Evolutionary conservation across 352 stramenopile species (phyloP), one percentile per base, ranked within the genome.

Genomic region (Hyaloperonospora brassicae): DNA sequence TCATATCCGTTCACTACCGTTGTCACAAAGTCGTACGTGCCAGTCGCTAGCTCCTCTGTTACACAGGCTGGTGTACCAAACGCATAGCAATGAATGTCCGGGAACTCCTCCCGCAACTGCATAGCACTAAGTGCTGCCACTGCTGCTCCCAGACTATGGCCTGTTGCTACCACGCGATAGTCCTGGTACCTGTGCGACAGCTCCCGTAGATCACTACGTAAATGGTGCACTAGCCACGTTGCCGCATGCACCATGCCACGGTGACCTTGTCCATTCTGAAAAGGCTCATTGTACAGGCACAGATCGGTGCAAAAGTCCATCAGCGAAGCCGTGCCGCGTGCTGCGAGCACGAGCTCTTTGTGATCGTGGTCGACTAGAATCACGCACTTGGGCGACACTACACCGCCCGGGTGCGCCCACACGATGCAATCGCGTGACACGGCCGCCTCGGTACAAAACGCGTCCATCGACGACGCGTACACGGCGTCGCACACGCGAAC

Each of bases 241-340:
- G 82, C 69, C 3, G 82, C 76, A 38, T 89, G 82, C 12, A 88
- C 79, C 62, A 93, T 93, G 13, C 82, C 82, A n/a, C 82, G 78
- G 56, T 93, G 82, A 10, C 74, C 82, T 53, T 93, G 74, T 3
- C 82, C 82, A 27, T 63, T 36, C 14, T 62, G 63, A 30, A 93
- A 90, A 2, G 79, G 68, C 56, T 90, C 82, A 54, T 87, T 88
- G 42, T 84, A 63, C 40, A 93, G 68, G 52, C 78, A 89, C 39
- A 93, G 46, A 36, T 93, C 82, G 1, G 80, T 93, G 52, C 75
- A 87, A 48, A 93, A 93, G 57, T 93, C 82, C 47, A 90, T 55
- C 31, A 93, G 72, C 21, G 78, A 86, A 24, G 82, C 78, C 3
- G 78, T 86, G 35, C 82, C 82, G 10, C 82, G 79, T 24, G 86